Base-by-base conservation (phyloP, 257 asterid species). In the Solanum medicagineum region DNA sequence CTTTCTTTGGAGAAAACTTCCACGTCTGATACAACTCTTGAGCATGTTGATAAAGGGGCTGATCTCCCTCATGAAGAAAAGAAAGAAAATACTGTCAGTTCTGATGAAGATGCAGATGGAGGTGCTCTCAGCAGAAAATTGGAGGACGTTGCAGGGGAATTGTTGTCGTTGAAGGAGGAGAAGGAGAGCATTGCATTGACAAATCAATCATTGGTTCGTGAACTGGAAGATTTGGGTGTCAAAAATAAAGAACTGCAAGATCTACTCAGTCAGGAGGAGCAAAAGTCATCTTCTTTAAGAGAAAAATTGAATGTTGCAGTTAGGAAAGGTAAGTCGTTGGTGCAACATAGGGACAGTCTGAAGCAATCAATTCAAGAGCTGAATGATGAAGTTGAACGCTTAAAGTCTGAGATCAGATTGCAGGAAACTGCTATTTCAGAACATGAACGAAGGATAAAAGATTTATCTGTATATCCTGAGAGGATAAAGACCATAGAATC, bases 261-360 rank as follows among this genome's bases (percentile, higher is more conserved):
- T 86, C 91, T 91, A 73, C 95, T 91, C 84, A 91, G 85, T 88
- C 95, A 90, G 82, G 99, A 96, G 90, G 98, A 95, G 85, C 95
- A 91, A 70, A 93, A 91, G 88, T 91, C 95, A 44, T 89, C 97
- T 89, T 92, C 97, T 85, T 87, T 94, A 85, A 93, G 97, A 89
- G 99, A 96, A 90, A 96, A 95, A 89, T 88, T 96, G 88, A 94
- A 93, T 87, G 90, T 93, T 82, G 99, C 99, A 3, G 98, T 96
- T 66, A 90, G 96, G 88, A 96, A 95, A 88, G 99, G 99, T 24
- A 96, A 95, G 92, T 95, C 96, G 60, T 87, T 96, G 91, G 97
- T 96, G 86, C 98, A 96, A 87, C 98, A 90, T 82, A 90, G 98
- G 55, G 99, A 94, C 87, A 91, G 91, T 88, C 89, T 95, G 97